A percentile compares a stretch with the other conserved stretches of the same genome.
phyloP scores from a whole-genome alignment of 116 monocot species.

The Cymodocea nodosa region DNA sequence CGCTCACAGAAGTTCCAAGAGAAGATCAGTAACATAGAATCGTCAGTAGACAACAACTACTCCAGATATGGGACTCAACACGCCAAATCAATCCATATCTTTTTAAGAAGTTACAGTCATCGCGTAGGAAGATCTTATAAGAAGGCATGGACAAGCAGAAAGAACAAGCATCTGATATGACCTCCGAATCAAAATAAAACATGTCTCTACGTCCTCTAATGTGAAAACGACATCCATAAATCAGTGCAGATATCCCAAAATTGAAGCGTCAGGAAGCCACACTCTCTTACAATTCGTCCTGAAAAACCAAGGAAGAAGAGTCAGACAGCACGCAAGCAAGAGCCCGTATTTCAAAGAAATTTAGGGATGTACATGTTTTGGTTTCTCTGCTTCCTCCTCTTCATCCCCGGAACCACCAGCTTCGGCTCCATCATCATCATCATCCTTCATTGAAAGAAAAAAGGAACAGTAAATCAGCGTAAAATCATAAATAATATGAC shows the following conservation, averaged over 20 bases:
- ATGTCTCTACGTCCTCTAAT: not conserved
- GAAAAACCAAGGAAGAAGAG: not conserved
- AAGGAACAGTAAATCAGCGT: not conserved
- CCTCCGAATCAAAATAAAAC: not conserved
- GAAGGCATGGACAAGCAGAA: too few species aligned
- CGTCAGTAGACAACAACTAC: too few species aligned
- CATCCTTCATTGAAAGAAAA: constrained; percentile 11
- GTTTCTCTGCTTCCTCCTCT: constrained; percentile 5
- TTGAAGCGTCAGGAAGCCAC: not conserved
- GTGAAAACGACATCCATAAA: not conserved
- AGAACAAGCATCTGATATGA: not conserved
- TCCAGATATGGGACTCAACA: too few species aligned
- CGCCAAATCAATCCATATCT: too few species aligned
- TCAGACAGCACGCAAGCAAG: not conserved
- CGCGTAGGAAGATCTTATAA: too few species aligned
- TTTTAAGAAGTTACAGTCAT: too few species aligned
- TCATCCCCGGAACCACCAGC: constrained; percentile 1
- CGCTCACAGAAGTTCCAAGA: too few species aligned
- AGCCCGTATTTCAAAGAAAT: not conserved
- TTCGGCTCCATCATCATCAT: constrained; percentile 18
- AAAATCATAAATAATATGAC: not conserved
- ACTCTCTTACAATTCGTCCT: constrained; percentile 3
- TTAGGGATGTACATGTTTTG: constrained; percentile 3
- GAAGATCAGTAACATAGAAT: too few species aligned
- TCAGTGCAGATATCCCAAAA: not conserved